phyloP scores from a whole-genome alignment of 305 asterid species.

The Plantago coronopus region DNA sequence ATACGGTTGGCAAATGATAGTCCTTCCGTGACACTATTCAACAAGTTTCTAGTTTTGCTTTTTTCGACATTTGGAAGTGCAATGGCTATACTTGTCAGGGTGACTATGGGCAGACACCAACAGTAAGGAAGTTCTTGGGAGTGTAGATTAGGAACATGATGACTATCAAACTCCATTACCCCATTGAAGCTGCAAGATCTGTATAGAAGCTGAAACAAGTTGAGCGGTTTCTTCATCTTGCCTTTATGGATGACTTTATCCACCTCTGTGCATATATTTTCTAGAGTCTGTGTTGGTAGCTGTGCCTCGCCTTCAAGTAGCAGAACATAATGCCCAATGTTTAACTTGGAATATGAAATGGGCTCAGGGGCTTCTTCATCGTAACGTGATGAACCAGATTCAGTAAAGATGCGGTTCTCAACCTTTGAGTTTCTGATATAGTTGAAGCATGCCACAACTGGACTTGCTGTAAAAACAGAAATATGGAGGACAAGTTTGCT shows the following conservation, averaged over 20 bases:
- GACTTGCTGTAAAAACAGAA: conserved; percentile 23
- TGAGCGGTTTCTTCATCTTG: conserved; percentile 21
- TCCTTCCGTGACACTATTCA: conserved; percentile 31
- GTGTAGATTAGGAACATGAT: conserved; percentile 23
- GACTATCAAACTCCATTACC: conserved; percentile 25
- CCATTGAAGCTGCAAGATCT: conserved; percentile 31
- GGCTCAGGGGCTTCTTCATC: conserved; percentile 14
- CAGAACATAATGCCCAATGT: conserved; percentile 28
- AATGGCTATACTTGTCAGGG: conserved; percentile 39
- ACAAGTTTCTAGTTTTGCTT: conserved; percentile 1
- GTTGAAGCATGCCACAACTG: conserved; percentile 12
- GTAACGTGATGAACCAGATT: conserved; percentile 12
- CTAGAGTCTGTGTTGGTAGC: conserved; percentile 25
- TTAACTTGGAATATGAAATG: conserved; percentile 9
- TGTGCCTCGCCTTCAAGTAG: conserved; percentile 40
- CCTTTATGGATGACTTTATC: conserved; percentile 24
- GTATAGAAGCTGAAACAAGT: conserved; percentile 22
- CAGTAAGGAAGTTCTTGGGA: conserved; percentile 32
- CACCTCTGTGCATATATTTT: conserved; percentile 27
- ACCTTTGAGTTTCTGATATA: conserved; percentile 11
- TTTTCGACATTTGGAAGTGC: conserved; percentile 31
- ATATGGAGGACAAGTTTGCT: conserved; percentile 30
- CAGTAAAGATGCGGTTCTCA: conserved; percentile 17
- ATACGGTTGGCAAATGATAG: conserved; percentile 25
- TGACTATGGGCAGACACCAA: conserved; percentile 42